Evolutionary conservation across 2,329 filamentous ascomycete species (phyloP), one percentile per base, ranked within the genome.

Genomic region (Xylariaceae sp.): DNA sequence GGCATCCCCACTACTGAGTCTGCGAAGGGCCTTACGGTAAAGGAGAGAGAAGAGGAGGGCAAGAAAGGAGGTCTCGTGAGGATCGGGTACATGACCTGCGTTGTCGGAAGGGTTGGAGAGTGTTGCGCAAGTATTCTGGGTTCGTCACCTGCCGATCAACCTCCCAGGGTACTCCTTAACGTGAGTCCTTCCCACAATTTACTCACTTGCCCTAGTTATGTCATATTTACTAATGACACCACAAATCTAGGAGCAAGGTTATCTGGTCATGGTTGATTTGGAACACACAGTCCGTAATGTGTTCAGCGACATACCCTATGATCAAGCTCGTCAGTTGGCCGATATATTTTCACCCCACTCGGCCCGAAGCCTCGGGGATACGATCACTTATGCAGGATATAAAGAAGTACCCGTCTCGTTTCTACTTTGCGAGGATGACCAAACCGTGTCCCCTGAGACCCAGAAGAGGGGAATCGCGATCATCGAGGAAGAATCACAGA

Each of bases 361-460:
- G 0, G 49, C 57, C 7, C 45, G 56, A 10, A 62, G 58, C 36
- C 72, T 72, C 48, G 43, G 36, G 0, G 58, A 57, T 17, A 49
- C 55, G 3, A 48, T 73, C 33, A 68, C 64, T 2, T 59, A 72
- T 50, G 47, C 63, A 2, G 68, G 67, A 0, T 73, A 70, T 48
- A 67, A 65, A 44, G 60, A 71, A 27, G 55, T 70, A 2, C 65
- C 65, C 0, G 64, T 67, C 3, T 70, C 64, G 1, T 73, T 67
- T 46, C 52, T 73, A 7, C 2, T 72, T 11, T 66, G 64, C 32
- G 63, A 67, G 36, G 48, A 61, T 0, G 68, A 73, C 46, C 10
- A 42, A 10, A 51, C 56, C n/a, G 54, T 73, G n/a, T 37, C 55
- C 2, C 54, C 63, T 0, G 45, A 52, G 17, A 35, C 53, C 5